phyloP scores from a whole-genome alignment of 2,329 filamentous ascomycete species.

The Cordyceps javanica region DNA sequence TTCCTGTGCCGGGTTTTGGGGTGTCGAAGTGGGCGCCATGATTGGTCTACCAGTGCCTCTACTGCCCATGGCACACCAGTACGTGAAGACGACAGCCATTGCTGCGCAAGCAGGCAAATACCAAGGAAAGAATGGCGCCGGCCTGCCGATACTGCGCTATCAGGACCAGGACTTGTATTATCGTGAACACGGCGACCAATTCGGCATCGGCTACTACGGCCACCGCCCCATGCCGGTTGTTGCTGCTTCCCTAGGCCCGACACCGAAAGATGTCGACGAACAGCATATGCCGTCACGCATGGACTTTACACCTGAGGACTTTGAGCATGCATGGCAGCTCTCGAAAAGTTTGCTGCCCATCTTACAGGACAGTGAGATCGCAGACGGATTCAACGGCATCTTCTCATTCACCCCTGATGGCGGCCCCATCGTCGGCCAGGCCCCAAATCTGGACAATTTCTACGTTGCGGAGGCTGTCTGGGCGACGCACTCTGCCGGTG shows the following conservation, averaged over 20 bases:
- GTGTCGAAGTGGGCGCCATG: slow-evolving; percentile 59
- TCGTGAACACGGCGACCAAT: slow-evolving; percentile 56
- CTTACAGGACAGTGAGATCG: slow-evolving; percentile 44
- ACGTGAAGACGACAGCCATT: slow-evolving; percentile 54
- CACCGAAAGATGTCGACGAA: slow-evolving; percentile 47
- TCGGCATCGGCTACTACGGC: slow-evolving; percentile 59
- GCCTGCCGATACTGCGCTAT: slow-evolving; percentile 53
- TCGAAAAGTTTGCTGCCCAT: slow-evolving; percentile 48
- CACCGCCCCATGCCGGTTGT: slow-evolving; percentile 56
- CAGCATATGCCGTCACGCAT: slow-evolving; percentile 59
- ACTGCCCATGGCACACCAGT: slow-evolving; percentile 57
- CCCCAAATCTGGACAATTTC: slow-evolving; percentile 54
- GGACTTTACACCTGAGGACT: slow-evolving; percentile 53
- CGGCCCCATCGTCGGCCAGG: slow-evolving; percentile 51
- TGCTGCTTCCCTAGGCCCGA: slow-evolving; percentile 47
- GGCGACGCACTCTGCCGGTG: slow-evolving; percentile 60
- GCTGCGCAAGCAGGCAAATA: slow-evolving; percentile 33
- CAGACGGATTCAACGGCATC: slow-evolving; percentile 58
- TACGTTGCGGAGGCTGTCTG: slow-evolving; percentile 60
- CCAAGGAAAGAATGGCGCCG: slow-evolving; percentile 39
- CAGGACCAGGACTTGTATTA: slow-evolving; percentile 61
- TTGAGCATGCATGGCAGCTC: slow-evolving; percentile 53
- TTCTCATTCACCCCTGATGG: slow-evolving; percentile 63
- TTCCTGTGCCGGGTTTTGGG: slow-evolving; percentile 61
- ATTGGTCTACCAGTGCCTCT: slow-evolving; percentile 51